These are phyloP conservation scores for Choiromyces venosus DNA, from an alignment of 495 filamentous ascomycete species.

Conservation along the genomic window DNA sequence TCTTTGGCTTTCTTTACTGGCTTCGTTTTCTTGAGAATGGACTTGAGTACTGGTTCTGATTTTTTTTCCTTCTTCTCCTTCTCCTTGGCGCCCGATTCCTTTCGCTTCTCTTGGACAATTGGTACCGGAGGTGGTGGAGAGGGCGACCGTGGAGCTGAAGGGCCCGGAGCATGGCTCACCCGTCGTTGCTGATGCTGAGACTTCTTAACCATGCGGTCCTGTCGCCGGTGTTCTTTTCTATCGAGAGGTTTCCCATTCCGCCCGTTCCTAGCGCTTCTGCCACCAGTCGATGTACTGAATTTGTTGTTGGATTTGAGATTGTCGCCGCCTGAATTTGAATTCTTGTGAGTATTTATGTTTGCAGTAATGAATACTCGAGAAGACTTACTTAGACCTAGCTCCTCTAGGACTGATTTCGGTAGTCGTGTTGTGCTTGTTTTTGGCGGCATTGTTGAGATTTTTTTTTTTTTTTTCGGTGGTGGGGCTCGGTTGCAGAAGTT, in stretches of 20 bases:
- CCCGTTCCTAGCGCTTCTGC: conserved; percentile 9
- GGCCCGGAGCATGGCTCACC: neutral
- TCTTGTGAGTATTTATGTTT: neutral
- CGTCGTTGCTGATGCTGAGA: conserved; percentile 16
- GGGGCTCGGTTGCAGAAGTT: neutral
- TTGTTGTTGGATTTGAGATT: neutral
- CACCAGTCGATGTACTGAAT: neutral
- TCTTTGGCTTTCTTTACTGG: conserved; percentile 45
- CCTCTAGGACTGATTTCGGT: conserved; percentile 56
- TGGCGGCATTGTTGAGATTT: conserved; percentile 16
- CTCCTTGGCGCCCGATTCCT: conserved; percentile 47
- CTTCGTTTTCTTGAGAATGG: conserved; percentile 49
- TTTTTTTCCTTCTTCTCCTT: conserved; percentile 53
- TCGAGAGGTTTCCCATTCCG: conserved; percentile 34
- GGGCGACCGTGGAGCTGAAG: conserved; percentile 15
- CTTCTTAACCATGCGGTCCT: conserved; percentile 48
- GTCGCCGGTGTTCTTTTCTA: conserved; percentile 51
- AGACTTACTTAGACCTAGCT: conserved; percentile 51
- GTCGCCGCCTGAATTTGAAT: conserved; percentile 4
- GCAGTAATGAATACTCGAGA: neutral
- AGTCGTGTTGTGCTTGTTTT: conserved; percentile 55
- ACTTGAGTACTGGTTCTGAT: conserved; percentile 48
- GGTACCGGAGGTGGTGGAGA: conserved; percentile 4
- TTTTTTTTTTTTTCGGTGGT: conserved; percentile 9
- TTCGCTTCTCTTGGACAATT: conserved; percentile 10